A percentile compares a stretch with the other conserved stretches of the same genome.
phyloP scores from a whole-genome alignment of 176 grass and related monocot genomes.

The Carex littledalei region DNA sequence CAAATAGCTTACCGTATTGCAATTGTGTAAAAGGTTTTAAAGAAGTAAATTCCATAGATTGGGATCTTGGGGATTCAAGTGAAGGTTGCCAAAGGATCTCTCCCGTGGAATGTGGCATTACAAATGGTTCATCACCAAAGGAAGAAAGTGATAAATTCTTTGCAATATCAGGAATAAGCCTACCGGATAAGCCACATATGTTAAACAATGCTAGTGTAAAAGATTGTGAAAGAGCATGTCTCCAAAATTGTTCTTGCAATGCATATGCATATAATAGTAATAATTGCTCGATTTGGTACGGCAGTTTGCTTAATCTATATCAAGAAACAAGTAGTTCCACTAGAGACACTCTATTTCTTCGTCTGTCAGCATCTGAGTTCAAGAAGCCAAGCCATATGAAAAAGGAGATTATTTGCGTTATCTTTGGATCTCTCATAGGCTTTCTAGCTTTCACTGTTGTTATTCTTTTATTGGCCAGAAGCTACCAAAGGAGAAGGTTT shows the following conservation, averaged over 20 bases:
- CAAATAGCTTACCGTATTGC: conserved; percentile 19
- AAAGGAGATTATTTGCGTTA: background rate
- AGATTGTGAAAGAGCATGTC: conserved; percentile 34
- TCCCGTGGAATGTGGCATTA: conserved; percentile 6
- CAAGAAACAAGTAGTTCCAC: background rate
- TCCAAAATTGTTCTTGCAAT: conserved; percentile 34
- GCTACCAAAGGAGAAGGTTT: background rate
- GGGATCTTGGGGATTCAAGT: conserved; percentile 20
- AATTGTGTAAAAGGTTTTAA: conserved; percentile 36
- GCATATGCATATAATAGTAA: conserved; percentile 29
- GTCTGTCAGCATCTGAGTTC: conserved; percentile 29
- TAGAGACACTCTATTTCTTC: conserved; percentile 24
- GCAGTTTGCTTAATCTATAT: conserved; percentile 24
- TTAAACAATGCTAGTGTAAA: background rate
- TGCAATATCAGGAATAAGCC: conserved; percentile 1
- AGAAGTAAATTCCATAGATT: background rate
- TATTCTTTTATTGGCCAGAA: background rate
- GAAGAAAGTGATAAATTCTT: conserved; percentile 24
- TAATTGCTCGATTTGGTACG: conserved; percentile 35
- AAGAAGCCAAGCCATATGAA: background rate
- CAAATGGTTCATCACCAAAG: background rate
- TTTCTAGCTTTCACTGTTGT: background rate
- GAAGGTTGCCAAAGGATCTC: conserved; percentile 27
- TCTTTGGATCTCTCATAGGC: background rate
- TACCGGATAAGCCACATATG: background rate